Evolutionary conservation across 179 eudicot species (phyloP).

Genomic region (Beta macrorhiza): DNA sequence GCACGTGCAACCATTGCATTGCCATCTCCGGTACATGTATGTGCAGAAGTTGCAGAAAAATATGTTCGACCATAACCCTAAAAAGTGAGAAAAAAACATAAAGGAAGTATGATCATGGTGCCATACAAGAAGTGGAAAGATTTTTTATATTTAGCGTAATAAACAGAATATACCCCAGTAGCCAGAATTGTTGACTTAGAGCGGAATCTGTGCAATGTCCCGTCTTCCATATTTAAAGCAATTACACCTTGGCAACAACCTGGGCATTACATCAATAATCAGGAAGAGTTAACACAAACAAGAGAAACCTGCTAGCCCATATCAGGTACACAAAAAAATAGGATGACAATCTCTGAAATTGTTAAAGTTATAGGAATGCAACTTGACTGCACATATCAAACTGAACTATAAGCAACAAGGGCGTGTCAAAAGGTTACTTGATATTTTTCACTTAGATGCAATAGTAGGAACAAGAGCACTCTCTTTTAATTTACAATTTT

Average conservation of each 20-base stretch:
- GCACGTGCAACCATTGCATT: constrained; percentile 99
- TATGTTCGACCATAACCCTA: constrained; percentile 97
- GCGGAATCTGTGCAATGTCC: constrained; percentile 86
- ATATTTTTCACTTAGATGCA: not conserved
- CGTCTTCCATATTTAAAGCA: constrained; percentile 96
- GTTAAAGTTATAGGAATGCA: not conserved
- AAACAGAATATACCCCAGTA: constrained; percentile 68
- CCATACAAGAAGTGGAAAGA: not conserved
- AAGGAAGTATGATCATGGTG: not conserved
- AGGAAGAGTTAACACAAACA: constrained; percentile 2
- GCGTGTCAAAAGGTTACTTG: not conserved
- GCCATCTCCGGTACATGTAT: constrained; percentile 99
- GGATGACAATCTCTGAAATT: not conserved
- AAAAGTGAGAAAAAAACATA: not conserved
- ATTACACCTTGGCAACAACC: constrained; percentile 97
- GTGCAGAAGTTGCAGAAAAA: constrained; percentile 99
- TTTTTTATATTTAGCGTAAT: not conserved
- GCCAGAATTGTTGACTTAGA: constrained; percentile 90
- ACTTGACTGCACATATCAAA: not conserved
- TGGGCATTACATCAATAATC: constrained; percentile 28
- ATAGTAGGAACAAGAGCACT: not conserved
- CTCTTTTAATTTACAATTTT: not conserved
- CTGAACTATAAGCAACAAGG: not conserved
- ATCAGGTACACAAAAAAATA: not conserved
- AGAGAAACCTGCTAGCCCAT: not conserved